Conservation (phyloP, 2,329 filamentous ascomycete species). For the Alternaria gaisen region DNA sequence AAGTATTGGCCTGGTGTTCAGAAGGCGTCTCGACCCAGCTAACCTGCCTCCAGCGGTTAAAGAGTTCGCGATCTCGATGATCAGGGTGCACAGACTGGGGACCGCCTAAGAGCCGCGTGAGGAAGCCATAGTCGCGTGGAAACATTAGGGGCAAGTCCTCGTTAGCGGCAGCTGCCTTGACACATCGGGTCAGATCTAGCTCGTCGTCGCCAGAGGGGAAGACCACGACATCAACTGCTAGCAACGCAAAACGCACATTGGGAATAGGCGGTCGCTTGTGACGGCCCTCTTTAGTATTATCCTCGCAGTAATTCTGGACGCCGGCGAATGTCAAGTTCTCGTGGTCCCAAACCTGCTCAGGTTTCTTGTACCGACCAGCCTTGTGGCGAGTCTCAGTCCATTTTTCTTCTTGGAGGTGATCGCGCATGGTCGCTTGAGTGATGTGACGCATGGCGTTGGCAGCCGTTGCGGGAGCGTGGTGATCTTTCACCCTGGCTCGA, state of each 20-base stretch:
- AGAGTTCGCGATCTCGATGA: neutral
- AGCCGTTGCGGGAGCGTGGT: neutral
- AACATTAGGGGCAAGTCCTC: neutral
- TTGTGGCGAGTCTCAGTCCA: neutral
- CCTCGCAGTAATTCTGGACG: constrained; percentile 5
- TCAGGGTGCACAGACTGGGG: neutral
- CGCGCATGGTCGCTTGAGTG: neutral
- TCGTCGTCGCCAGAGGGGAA: constrained; percentile 15
- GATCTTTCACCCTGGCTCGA: neutral
- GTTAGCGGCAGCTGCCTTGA: constrained; percentile 11
- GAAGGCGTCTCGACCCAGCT: neutral
- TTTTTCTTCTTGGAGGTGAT: neutral
- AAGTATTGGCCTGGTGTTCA: neutral
- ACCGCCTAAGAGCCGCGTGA: neutral
- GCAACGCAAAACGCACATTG: constrained; percentile 8
- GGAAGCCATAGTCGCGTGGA: neutral
- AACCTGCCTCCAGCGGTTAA: neutral
- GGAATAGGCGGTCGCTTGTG: neutral
- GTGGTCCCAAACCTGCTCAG: neutral
- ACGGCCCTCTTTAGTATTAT: constrained; percentile 3
- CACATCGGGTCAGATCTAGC: constrained; percentile 16
- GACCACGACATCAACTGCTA: constrained; percentile 1
- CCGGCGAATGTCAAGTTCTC: neutral
- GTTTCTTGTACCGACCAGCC: neutral
- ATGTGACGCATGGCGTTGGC: neutral